phyloP scores from a whole-genome alignment of 495 filamentous ascomycete species.

The Trichoderma parareesei region DNA sequence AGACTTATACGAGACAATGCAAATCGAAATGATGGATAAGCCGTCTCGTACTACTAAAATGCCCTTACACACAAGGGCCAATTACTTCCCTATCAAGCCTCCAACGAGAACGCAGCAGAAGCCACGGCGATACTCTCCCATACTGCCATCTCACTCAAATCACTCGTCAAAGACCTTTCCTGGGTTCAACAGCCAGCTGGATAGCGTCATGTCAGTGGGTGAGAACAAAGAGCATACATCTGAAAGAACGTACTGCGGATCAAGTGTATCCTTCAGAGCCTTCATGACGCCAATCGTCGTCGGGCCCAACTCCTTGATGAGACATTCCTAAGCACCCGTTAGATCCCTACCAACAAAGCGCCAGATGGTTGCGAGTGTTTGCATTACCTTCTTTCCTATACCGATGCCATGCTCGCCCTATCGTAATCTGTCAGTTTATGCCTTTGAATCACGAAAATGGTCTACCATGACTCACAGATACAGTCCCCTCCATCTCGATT shows the following conservation, averaged over 20 bases:
- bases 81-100: background rate
- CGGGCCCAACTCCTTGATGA: constrained; percentile 25
- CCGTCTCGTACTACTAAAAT: too few species aligned
- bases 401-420: constrained; percentile 30
- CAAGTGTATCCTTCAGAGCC: constrained; percentile 23
- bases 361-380: background rate
- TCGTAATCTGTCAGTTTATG: background rate
- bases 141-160: background rate
- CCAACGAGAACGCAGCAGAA: background rate
- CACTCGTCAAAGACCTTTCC: constrained; percentile 26
- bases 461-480: constrained; percentile 18
- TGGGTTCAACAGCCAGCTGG: constrained; percentile 26
- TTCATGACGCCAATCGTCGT: constrained; percentile 27
- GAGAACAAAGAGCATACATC: background rate
- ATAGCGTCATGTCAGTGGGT: background rate
- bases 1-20: too few species aligned
- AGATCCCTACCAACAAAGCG: background rate
- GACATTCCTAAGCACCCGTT: constrained; percentile 5
- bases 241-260: constrained; percentile 19
- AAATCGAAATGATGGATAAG: too few species aligned
- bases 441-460: too few species aligned
- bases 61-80: too few species aligned
- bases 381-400: constrained; percentile 26
- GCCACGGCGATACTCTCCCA: background rate
- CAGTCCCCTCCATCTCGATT: constrained; percentile 31